Conservation (phyloP, 2,329 filamentous ascomycete species). For the Trichophaea hybrida region DNA sequence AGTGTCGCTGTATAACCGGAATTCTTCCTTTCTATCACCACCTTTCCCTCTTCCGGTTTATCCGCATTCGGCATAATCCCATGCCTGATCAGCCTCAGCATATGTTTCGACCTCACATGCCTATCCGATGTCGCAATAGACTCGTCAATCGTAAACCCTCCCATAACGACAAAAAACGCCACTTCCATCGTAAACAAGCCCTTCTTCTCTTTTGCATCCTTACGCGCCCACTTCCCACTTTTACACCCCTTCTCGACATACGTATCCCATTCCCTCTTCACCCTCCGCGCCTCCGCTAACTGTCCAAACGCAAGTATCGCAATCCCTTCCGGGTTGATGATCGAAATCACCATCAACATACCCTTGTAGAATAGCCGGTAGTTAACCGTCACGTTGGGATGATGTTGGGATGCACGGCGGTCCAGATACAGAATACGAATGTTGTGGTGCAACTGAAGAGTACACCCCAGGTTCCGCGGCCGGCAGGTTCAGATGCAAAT, state of each 20-base stretch:
- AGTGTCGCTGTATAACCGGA: conserved; percentile 8
- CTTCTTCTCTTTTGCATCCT: background rate
- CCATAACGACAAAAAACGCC: conserved; percentile 15
- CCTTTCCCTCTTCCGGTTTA: background rate
- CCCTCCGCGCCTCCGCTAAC: background rate
- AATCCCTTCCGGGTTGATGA: conserved; percentile 3
- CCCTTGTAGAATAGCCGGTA: conserved; percentile 1
- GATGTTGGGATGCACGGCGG: conserved; percentile 9
- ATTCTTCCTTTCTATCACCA: background rate
- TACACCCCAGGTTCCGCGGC: conserved; percentile 9
- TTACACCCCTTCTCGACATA: too few relatives aligned
- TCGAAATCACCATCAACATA: background rate
- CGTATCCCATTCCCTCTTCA: background rate
- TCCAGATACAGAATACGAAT: conserved; percentile 12
- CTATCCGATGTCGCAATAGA: background rate
- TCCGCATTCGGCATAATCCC: background rate
- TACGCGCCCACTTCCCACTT: background rate
- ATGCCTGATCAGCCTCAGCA: background rate
- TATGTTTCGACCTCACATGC: too few relatives aligned
- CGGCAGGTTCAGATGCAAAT: background rate
- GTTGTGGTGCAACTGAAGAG: conserved; percentile 8
- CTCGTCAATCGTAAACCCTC: conserved; percentile 9
- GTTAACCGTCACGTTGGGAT: background rate
- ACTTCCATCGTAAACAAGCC: background rate
- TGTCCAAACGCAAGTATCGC: conserved; percentile 8